Base-by-base conservation (phyloP, 2,329 filamentous ascomycete species). In the Chalaropsis ovoidea region DNA sequence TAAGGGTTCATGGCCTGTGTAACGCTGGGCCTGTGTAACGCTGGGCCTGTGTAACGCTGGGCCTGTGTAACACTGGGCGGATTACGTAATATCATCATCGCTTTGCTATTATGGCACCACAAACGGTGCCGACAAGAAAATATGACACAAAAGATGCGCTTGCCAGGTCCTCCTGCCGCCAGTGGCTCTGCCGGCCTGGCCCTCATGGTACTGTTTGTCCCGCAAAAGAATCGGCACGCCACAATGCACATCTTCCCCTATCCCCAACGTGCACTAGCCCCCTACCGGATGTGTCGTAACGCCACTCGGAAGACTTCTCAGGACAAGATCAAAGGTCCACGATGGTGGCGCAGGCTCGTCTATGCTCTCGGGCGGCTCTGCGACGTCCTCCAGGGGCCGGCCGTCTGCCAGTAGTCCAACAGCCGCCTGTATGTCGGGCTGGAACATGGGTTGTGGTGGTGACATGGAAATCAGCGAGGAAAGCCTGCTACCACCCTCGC, bases 161-260 rank as follows among this genome's bases (percentile, higher is more conserved):
- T 6, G 19, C 19, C 19, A 17, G 11, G 3, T 4, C 47, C 8
- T 15, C 15, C 47, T 27, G 47, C 22, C 22, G 47, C 19, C 10
- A 22, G 24, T 15, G 24, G 47, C 47, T 27, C 11, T 22, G 4
- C 24, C 15, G 10, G 27, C 8, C 17, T 58, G 15, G 15, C 39
- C 27, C 24, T 35, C 24, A 35, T 58, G 54, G 54, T 58, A 58
- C 54, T 58, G 54, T 58, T 58, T 35, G 19, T 39, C 54, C 54
- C 54, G 10, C 31, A 35, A 58, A 58, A 58, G 24, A 47, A 58
- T 58, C 8, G 11, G 17, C 10, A 58, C 13, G 24, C 24, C 27
- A 58, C 54, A 35, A 39, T 13, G 22, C 47, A 35, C 8, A n/a
- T 8, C 47, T 19, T 22, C 19, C 13, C 22, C 27, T 15, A 15